Evolutionary conservation across 192 early-diverging fungal genomes (phyloP), one percentile per base, ranked within the genome.

Genomic region (Backusella circina): DNA sequence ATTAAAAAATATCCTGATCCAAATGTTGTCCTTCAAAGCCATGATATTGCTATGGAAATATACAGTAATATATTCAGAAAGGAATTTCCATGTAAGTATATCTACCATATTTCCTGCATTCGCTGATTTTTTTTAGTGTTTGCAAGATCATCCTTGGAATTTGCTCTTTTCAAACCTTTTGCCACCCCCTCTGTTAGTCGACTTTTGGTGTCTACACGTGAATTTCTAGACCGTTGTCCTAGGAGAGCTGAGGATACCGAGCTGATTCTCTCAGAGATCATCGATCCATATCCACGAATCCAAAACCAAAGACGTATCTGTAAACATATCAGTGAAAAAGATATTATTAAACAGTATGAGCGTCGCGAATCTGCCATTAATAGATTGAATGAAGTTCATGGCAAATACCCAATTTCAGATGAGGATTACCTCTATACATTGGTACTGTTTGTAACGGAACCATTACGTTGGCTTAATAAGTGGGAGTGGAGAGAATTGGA

Each of bases 401-500:
- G 77, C 13, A 79, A 85, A 39, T 86, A 87, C 26, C 21, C 23
- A 5, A 87, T 85, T 41, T 68, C 67, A 18, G 81, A 87, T 36
- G 86, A 78, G 12, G 86, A 87, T 50, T 84, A 75, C 31, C 71
- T 86, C 15, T 86, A 82, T 72, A 84, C 82, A 2, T 32, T 87
- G 32, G 39, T 75, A 1, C 15, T 82, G 32, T 86, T 84, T 72
- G 33, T 84, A 7, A 8, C 70, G 4, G 79, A 82, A 21, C 86
- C 86, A 1, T 35, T 69, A 1, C 41, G 51, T 12, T 85, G 67
- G 70, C 38, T 87, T 5, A 37, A 73, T 16, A 31, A 35, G 0
- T 85, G 77, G 57, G 86, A 85, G 28, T 87, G 84, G 84, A 61
- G 86, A 30, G 0, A 44, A 26, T 2, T 82, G 1, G 78, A 84